Conservation (phyloP, 2,329 filamentous ascomycete genomes). For the Fusarium miscanthi region DNA sequence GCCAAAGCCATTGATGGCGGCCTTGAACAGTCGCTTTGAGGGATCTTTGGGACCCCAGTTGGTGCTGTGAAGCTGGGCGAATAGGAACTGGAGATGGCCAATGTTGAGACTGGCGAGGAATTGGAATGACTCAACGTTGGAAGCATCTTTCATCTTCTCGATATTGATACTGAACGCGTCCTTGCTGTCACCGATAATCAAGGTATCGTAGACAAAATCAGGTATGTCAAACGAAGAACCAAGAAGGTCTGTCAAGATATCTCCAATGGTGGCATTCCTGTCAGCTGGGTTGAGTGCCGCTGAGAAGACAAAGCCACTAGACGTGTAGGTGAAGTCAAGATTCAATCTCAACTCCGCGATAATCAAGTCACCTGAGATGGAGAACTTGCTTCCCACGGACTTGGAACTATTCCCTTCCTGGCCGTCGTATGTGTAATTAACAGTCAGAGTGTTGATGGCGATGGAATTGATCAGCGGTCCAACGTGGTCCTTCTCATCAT, state of each 20-base stretch:
- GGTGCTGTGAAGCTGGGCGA: slow-evolving; percentile 23
- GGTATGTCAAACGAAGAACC: slow-evolving; percentile 18
- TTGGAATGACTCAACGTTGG: slow-evolving; percentile 15
- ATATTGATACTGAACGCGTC: slow-evolving; percentile 11
- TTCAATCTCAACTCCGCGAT: slow-evolving; percentile 16
- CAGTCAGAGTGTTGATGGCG: slow-evolving; percentile 3
- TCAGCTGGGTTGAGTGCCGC: slow-evolving; percentile 5
- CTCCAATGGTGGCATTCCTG: slow-evolving; percentile 7
- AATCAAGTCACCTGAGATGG: slow-evolving; percentile 32
- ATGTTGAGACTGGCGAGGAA: slow-evolving; percentile 25
- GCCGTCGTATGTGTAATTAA: slow-evolving; percentile 12
- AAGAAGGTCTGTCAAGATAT: slow-evolving; percentile 13
- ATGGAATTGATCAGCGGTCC: slow-evolving; percentile 23
- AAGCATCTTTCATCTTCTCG: neutral
- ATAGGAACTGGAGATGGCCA: slow-evolving; percentile 6
- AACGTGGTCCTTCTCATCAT: slow-evolving; percentile 8
- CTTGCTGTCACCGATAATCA: neutral
- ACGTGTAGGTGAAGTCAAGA: slow-evolving; percentile 18
- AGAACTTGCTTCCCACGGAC: slow-evolving; percentile 2
- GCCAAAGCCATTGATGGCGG: neutral
- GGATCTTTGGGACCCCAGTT: slow-evolving; percentile 17
- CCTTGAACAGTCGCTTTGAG: slow-evolving; percentile 37
- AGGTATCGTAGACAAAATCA: slow-evolving; percentile 10
- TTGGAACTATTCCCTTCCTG: neutral
- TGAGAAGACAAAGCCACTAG: neutral